These are phyloP conservation scores for Coniochaeta sp. DNA, from an alignment of 2,329 filamentous ascomycete species.

Conservation along the genomic window DNA sequence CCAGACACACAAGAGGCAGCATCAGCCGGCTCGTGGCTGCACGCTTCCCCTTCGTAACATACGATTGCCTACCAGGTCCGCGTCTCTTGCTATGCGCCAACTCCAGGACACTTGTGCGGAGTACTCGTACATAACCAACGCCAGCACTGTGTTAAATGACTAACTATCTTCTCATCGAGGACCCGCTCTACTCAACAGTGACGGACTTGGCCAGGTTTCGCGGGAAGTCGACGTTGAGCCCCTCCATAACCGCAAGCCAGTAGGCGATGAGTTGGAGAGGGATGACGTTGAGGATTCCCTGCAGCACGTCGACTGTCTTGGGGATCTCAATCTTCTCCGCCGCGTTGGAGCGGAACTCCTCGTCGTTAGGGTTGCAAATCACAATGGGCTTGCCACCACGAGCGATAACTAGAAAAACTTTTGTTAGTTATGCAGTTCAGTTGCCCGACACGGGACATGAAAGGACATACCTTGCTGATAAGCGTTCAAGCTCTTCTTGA, in stretches of 20 bases:
- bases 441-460: not conserved
- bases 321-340: slow-evolving; percentile 98
- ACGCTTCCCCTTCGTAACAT: not conserved
- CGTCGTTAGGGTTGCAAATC: slow-evolving; percentile 88
- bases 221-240: slow-evolving; percentile 96
- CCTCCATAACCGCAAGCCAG: slow-evolving; percentile 95
- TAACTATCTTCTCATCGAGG: not conserved
- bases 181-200: slow-evolving; percentile 77
- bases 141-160: not conserved
- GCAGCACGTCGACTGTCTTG: slow-evolving; percentile 87
- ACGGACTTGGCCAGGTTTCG: slow-evolving; percentile 98
- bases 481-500: slow-evolving; percentile 98
- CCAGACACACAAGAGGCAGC: not conserved
- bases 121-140: not conserved
- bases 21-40: not conserved
- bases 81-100: not conserved
- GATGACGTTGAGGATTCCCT: slow-evolving; percentile 96
- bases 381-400: slow-evolving; percentile 95
- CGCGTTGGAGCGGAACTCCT: slow-evolving; percentile 80
- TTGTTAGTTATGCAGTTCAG: not conserved
- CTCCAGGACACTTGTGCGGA: not conserved
- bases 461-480: slow-evolving; percentile 80
- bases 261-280: slow-evolving; percentile 97
- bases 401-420: slow-evolving; percentile 64
- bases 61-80: not conserved